Conservation (phyloP, 306 rosid species). For the Pachyrhizus erosus region DNA sequence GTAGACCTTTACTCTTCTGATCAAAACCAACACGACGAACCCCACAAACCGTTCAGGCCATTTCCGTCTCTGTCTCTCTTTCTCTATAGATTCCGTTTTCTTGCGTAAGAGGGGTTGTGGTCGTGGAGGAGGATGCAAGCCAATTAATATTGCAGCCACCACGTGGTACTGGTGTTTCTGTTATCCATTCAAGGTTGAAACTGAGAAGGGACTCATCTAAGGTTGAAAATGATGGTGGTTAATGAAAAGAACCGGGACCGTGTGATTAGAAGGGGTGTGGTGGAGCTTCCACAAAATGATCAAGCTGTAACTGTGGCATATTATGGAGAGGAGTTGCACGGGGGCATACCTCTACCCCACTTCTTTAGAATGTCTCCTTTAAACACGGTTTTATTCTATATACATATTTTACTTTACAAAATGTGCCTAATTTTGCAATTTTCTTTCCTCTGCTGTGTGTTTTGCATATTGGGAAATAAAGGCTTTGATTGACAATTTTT, state of each 20-base stretch:
- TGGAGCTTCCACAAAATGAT: constrained; percentile 13
- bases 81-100: background rate
- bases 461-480: background rate
- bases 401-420: background rate
- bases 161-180: background rate
- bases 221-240: constrained; percentile 29
- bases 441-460: background rate
- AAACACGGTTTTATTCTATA: constrained; percentile 39
- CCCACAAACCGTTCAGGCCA: constrained; percentile 26
- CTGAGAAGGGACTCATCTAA: background rate
- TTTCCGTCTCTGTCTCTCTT: background rate
- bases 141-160: background rate
- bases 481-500: background rate
- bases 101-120: constrained; percentile 13
- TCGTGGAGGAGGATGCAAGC: constrained; percentile 15
- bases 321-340: constrained; percentile 32
- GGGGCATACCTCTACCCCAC: constrained; percentile 41
- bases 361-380: constrained; percentile 42
- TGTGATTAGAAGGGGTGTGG: constrained; percentile 18
- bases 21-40: constrained; percentile 24
- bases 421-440: background rate
- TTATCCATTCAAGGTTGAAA: constrained; percentile 5
- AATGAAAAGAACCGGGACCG: constrained; percentile 21
- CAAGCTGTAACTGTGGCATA: constrained; percentile 37
- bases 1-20: background rate